Evolutionary conservation across 2,329 filamentous ascomycete genomes (phyloP), one percentile per base, ranked within the genome.

Genomic region (Cladosporium colombiae): DNA sequence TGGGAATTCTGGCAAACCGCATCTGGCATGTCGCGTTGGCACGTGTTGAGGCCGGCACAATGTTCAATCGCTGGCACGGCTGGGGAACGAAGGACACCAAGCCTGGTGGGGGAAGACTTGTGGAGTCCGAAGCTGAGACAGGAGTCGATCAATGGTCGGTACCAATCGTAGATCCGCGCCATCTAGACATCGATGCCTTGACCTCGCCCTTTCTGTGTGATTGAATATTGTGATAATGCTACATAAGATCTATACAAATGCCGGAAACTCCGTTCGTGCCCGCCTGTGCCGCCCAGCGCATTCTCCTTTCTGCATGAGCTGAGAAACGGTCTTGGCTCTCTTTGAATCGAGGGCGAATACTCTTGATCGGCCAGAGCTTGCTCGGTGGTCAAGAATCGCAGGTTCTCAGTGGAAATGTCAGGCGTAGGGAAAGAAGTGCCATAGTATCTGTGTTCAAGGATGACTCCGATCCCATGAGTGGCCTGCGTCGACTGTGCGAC

Each of bases 381-480:
- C 71, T 93, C 90, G 0, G 92, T 95, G 0, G 91, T 89, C 73
- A 96, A 80, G 81, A 95, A 96, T 2, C 92, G 88, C 69, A 96
- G 79, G 71, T 86, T 93, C 74, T 90, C 80, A 0, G 87, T 89
- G 0, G 84, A 84, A 23, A 94, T 81, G 72, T 93, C 84, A 1
- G 82, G 76, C 0, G 86, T 85, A 0, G 92, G 91, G 64, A 89
- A 88, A 74, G 90, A 93, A 14, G 83, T 83, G 64, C 92, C 92
- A 74, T 96, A 96, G 81, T 96, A 96, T 33, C 92, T 87, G 66
- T 96, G 92, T 79, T 96, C 92, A 2, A 96, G 84, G 56, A 96
- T 85, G 2, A 96, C 89, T 3, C 88, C 91, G 29, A 96, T 79
- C 1, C 92, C 92, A 65, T 88, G 81, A 0, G 90, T 91, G 0